phyloP scores from a whole-genome alignment of 2,329 filamentous ascomycete species.

The Falciphora oryzae region DNA sequence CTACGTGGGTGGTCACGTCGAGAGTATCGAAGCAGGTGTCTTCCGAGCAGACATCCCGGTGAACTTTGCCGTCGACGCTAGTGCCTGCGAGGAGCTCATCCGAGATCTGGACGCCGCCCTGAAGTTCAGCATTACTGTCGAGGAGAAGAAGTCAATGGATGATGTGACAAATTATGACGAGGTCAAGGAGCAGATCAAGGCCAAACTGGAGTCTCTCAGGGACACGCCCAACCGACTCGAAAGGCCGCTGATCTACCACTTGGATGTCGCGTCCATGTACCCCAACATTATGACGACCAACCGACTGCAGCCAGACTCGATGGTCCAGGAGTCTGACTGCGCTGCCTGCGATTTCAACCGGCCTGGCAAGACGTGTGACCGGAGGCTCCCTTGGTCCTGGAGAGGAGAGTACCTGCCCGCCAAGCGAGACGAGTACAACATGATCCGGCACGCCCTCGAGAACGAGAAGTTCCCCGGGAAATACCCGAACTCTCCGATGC shows the following conservation, averaged over 20 bases:
- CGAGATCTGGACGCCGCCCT: conserved; percentile 82
- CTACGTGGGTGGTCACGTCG: conserved; percentile 96
- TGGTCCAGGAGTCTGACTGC: conserved; percentile 94
- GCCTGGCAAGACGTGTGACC: conserved; percentile 93
- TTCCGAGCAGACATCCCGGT: conserved; percentile 94
- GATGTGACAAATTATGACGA: conserved; percentile 79
- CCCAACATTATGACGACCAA: conserved; percentile 99
- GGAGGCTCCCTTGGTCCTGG: conserved; percentile 94
- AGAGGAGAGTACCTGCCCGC: conserved; percentile 94
- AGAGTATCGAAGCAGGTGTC: conserved; percentile 97
- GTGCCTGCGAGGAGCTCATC: conserved; percentile 84
- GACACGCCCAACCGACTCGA: conserved; percentile 80
- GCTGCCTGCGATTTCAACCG: conserved; percentile 98
- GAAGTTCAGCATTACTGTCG: conserved; percentile 77
- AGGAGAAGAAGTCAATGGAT: conserved; percentile 76
- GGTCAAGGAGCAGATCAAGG: conserved; percentile 75
- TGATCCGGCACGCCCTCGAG: conserved; percentile 87
- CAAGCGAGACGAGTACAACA: conserved; percentile 97
- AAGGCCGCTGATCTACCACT: conserved; percentile 87
- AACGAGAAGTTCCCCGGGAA: conserved; percentile 89
- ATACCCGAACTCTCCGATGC: conserved; percentile 59
- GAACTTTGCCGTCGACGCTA: conserved; percentile 85
- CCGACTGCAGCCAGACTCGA: conserved; percentile 94
- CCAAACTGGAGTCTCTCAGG: conserved; percentile 66
- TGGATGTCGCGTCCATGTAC: conserved; percentile 99